Conservation (phyloP, 192 early-diverging fungal species). For the Pecoramyces ruminantium region DNA sequence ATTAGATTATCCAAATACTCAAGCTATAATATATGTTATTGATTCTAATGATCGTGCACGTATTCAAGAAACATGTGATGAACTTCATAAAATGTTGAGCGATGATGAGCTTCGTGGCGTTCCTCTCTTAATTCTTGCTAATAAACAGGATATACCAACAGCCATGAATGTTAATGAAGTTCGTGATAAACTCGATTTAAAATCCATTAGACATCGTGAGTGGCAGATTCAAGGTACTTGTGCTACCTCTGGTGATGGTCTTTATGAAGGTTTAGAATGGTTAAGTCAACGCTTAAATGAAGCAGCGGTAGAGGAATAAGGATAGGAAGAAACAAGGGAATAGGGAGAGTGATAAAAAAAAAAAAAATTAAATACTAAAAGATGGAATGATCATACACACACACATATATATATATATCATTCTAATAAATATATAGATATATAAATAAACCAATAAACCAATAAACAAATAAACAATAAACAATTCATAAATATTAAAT, state of each 20-base stretch:
- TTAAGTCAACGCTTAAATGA: conserved; percentile 1
- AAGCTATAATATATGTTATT: conserved; percentile 90
- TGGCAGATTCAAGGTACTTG: conserved; percentile 93
- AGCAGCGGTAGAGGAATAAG: too few relatives aligned
- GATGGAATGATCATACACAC: too few relatives aligned
- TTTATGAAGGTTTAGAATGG: conserved; percentile 66
- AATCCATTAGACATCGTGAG: conserved; percentile 55
- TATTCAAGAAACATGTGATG: conserved; percentile 80
- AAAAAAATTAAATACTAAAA: too few relatives aligned
- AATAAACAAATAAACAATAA: too few relatives aligned
- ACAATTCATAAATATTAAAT: too few relatives aligned
- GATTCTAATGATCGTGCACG: conserved; percentile 94
- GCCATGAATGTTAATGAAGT: conserved; percentile 89
- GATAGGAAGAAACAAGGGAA: too few relatives aligned
- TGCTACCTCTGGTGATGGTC: conserved; percentile 84
- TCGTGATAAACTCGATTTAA: conserved; percentile 81
- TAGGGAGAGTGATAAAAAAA: too few relatives aligned
- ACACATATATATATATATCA: too few relatives aligned
- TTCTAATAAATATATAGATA: too few relatives aligned
- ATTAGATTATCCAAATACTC: conserved; percentile 95
- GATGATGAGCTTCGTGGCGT: conserved; percentile 90
- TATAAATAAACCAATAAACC: too few relatives aligned
- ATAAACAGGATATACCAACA: conserved; percentile 97
- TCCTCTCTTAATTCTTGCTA: conserved; percentile 83
- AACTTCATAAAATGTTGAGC: conserved; percentile 85